These are phyloP conservation scores for Tylopilus sp. DNA, from an alignment of 768 basidiomycete species.

Conservation along the genomic window DNA sequence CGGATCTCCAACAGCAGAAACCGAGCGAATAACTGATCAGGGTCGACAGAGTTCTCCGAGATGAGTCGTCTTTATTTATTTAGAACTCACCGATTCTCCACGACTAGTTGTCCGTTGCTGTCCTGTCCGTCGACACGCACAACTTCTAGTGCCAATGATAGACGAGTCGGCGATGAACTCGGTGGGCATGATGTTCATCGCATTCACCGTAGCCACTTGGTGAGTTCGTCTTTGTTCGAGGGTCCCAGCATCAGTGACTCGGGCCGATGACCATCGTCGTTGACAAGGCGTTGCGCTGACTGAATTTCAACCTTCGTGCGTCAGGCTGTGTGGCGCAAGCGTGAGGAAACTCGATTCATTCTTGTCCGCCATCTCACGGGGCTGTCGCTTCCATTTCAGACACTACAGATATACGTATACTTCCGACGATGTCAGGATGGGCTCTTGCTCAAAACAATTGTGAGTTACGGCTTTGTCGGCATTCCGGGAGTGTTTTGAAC, in stretches of 20 bases:
- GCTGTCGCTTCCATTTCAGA: background rate
- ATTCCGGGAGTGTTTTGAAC: too few species aligned
- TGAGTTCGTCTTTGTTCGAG: background rate
- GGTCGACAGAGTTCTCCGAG: background rate
- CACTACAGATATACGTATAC: conserved; percentile 7
- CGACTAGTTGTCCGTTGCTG: too few species aligned
- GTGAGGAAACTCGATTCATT: background rate
- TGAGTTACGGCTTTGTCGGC: too few species aligned
- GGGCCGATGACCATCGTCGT: background rate
- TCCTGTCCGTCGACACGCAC: background rate
- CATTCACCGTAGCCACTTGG: conserved; percentile 14
- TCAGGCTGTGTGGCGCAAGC: conserved; percentile 14
- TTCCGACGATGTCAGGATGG: conserved; percentile 9
- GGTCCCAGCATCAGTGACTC: too few species aligned
- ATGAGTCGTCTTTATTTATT: too few species aligned
- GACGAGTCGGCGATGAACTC: background rate
- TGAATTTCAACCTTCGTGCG: background rate
- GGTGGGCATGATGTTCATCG: conserved; percentile 12
- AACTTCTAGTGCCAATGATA: background rate
- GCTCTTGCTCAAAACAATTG: background rate
- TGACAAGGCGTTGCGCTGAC: background rate
- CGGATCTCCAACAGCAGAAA: background rate
- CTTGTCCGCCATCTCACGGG: background rate
- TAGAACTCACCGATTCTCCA: too few species aligned
- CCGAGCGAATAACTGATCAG: background rate